Percentiles rank a stretch among this genome's conserved stretches.
Conservation (phyloP, 2,329 filamentous ascomycete genomes). For the Calonectria montana region DNA sequence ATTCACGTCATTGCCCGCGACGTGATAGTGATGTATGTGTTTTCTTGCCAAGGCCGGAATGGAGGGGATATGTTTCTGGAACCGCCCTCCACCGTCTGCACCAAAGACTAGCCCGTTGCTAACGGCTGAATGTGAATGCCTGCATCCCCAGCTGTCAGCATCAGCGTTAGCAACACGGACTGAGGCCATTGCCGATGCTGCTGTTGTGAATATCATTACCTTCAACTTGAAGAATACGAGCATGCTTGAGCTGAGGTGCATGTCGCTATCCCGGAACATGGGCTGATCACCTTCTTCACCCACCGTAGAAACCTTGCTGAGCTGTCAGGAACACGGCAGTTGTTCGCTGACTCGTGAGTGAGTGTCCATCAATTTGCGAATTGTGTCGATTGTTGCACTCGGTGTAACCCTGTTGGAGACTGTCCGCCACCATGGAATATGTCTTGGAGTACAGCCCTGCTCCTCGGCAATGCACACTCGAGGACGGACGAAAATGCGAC, state of each 20-base stretch:
- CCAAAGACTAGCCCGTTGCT: neutral
- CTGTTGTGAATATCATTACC: conserved; percentile 1
- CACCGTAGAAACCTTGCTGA: neutral
- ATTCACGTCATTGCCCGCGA: conserved; percentile 36
- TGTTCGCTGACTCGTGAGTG: neutral
- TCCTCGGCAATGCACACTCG: neutral
- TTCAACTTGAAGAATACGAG: conserved; percentile 1
- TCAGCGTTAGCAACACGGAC: neutral
- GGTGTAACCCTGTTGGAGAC: conserved; percentile 12
- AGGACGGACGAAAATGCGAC: neutral
- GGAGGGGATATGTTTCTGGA: neutral
- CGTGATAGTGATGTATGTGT: neutral
- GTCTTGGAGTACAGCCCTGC: conserved; percentile 3
- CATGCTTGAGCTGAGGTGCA: neutral
- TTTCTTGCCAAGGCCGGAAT: neutral
- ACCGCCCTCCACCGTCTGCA: neutral
- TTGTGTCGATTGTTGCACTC: neutral
- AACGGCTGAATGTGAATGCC: neutral
- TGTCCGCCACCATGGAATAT: neutral
- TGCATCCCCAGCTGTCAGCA: neutral
- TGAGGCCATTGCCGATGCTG: neutral
- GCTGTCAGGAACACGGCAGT: conserved; percentile 17
- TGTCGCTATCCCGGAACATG: neutral
- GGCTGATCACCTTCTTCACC: neutral
- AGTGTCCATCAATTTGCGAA: neutral